These are phyloP conservation scores for Pseudonitzschia multiseries DNA, from an alignment of 108 stramenopile species.

Conservation along the genomic window DNA sequence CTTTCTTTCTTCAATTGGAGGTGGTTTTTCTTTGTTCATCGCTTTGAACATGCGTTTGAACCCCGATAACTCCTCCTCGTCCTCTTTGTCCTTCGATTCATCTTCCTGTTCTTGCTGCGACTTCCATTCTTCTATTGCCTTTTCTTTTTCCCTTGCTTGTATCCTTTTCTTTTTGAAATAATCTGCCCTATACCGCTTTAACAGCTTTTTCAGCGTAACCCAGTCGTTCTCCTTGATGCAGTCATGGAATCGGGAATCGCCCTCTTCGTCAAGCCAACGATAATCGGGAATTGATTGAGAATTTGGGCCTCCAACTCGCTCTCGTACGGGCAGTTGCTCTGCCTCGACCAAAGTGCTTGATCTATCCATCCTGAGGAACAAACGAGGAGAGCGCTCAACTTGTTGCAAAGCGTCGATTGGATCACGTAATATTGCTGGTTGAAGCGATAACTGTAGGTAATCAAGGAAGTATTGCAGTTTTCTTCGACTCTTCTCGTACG, in stretches of 20 bases:
- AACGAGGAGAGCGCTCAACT: too few species aligned
- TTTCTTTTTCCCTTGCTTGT: constrained; percentile 10
- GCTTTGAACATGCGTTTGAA: neutral
- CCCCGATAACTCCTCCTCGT: neutral
- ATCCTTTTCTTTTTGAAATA: constrained; percentile 27
- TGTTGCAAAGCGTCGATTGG: too few species aligned
- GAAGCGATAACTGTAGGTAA: too few species aligned
- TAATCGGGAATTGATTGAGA: neutral
- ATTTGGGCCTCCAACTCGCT: neutral
- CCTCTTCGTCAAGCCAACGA: neutral
- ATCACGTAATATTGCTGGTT: too few species aligned
- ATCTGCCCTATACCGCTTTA: constrained; percentile 16
- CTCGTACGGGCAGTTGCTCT: neutral
- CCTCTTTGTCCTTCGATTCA: neutral
- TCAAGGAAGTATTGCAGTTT: too few species aligned
- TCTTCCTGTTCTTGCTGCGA: constrained; percentile 5
- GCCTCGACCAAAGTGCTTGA: too few species aligned
- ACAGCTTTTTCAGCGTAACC: constrained; percentile 18
- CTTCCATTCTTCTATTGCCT: constrained; percentile 6
- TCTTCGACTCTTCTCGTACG: too few species aligned
- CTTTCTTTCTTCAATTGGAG: neutral
- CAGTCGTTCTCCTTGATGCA: constrained; percentile 26
- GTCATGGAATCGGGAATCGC: constrained; percentile 14
- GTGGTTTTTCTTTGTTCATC: neutral
- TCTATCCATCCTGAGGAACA: too few species aligned